Conservation (phyloP, 352 stramenopile genomes). For the Pythium phragmiticola region DNA sequence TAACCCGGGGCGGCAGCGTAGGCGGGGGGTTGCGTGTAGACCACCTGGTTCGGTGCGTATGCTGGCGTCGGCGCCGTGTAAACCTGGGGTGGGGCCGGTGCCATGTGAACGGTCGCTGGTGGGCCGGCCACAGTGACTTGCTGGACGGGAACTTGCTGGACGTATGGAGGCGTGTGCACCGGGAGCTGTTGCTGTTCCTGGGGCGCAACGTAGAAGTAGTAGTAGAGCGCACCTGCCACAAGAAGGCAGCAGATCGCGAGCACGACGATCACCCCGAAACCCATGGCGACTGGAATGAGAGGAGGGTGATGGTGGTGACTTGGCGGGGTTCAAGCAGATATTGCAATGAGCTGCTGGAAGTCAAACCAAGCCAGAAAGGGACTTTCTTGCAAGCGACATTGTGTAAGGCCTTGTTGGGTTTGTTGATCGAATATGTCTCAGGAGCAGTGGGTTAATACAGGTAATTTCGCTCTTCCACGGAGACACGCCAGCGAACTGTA, state of each 20-base stretch:
- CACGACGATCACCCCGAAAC: not conserved
- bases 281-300: not conserved
- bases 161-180: conserved; percentile 10
- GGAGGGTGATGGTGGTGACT: not conserved
- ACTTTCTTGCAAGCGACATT: no score
- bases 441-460: no score
- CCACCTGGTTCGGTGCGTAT: conserved; percentile 6
- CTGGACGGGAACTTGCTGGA: conserved; percentile 3
- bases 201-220: conserved; percentile 1
- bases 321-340: not conserved
- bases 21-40: conserved; percentile 1
- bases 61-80: not conserved
- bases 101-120: not conserved
- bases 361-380: no score
- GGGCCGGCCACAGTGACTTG: not conserved
- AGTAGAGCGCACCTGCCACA: conserved; percentile 5
- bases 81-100: not conserved
- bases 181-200: conserved; percentile 3
- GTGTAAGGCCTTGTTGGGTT: no score
- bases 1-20: not conserved
- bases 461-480: no score
- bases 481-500: no score
- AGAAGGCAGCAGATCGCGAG: conserved; percentile 2
- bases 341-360: not conserved
- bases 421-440: no score